Conservation (phyloP, 495 filamentous ascomycete genomes). For the Aspergillus sclerotioniger region DNA sequence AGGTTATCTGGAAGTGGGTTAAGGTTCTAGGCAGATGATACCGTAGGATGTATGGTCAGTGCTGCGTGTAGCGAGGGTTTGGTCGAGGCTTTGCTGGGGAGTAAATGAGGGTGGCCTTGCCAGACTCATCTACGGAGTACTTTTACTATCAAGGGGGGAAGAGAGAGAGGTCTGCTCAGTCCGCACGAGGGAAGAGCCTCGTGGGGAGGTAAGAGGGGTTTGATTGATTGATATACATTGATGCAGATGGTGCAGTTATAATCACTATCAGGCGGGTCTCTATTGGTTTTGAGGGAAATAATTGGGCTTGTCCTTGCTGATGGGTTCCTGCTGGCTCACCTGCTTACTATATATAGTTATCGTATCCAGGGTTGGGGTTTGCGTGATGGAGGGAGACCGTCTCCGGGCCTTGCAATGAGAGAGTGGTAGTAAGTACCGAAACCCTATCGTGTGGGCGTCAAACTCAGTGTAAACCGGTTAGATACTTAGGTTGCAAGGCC, state of each 20-base stretch:
- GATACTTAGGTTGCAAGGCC: too few relatives aligned
- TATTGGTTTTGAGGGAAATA: slow-evolving; percentile 4
- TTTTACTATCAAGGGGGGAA: not conserved
- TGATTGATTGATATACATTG: not conserved
- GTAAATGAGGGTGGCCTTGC: not conserved
- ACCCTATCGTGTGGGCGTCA: too few relatives aligned
- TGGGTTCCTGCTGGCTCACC: not conserved
- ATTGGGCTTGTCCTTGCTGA: slow-evolving; percentile 6
- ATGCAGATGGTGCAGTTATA: not conserved
- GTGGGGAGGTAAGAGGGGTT: not conserved
- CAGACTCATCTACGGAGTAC: too few relatives aligned
- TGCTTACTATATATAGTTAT: not conserved
- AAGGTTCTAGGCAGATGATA: too few relatives aligned
- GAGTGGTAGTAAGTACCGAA: too few relatives aligned
- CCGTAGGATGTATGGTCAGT: too few relatives aligned
- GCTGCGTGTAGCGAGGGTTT: too few relatives aligned
- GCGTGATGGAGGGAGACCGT: not conserved
- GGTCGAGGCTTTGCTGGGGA: not conserved
- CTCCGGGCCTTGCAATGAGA: too few relatives aligned
- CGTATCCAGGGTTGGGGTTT: not conserved
- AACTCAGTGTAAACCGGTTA: too few relatives aligned
- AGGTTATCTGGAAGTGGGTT: too few relatives aligned
- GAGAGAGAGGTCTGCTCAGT: not conserved
- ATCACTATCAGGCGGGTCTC: not conserved
- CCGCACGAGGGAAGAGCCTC: not conserved